Conservation (phyloP, 2,329 filamentous ascomycete genomes). For the Diplodia seriata region DNA sequence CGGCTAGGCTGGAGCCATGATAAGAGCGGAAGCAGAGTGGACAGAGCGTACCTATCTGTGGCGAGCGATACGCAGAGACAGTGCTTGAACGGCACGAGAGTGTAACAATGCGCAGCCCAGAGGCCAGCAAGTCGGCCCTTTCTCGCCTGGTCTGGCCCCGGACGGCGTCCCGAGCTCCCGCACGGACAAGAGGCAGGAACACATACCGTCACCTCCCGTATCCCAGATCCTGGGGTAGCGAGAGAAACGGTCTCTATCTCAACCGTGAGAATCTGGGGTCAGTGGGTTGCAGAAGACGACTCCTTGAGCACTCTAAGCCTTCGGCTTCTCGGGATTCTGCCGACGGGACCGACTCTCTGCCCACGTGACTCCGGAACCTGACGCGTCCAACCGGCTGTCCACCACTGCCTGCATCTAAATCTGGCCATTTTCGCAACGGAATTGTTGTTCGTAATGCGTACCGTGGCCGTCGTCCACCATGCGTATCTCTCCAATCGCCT, state of each 20-base stretch:
- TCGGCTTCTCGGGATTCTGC: conserved; percentile 26
- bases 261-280: neutral
- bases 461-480: neutral
- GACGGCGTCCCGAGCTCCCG: conserved; percentile 1
- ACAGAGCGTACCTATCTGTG: conserved; percentile 27
- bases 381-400: conserved; percentile 8
- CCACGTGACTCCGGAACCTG: conserved; percentile 20
- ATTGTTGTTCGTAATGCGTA: conserved; percentile 6
- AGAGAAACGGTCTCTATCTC: conserved; percentile 5
- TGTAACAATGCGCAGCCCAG: neutral
- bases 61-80: conserved; percentile 3
- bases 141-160: neutral
- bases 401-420: neutral
- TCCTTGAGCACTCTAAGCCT: neutral
- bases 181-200: neutral
- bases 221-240: neutral
- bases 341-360: neutral
- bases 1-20: conserved; percentile 9
- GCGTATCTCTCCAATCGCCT: conserved; percentile 18
- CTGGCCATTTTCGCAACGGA: conserved; percentile 10
- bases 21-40: conserved; percentile 11
- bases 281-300: neutral
- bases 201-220: neutral
- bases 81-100: neutral
- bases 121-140: conserved; percentile 9